Base-by-base conservation (phyloP, 192 early-diverging fungal species). In the Rhizoclosmatium globosum region DNA sequence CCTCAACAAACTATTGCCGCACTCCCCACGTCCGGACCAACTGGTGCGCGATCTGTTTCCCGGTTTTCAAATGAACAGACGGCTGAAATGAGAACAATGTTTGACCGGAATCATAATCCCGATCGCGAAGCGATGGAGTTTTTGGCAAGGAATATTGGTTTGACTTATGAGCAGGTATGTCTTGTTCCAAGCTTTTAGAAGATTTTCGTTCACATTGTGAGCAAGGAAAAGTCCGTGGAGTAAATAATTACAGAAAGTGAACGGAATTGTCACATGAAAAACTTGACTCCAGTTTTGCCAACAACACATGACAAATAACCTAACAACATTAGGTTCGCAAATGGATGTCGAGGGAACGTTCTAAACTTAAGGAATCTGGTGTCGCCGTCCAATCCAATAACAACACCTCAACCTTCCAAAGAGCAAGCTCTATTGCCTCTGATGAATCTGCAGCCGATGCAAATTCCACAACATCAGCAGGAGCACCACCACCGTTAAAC, bases 101-200 rank as follows among this genome's bases (percentile, higher is more conserved):
- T 61, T 46, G 17, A 39, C 6, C 56, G 59, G 58, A 74, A 74
- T 45, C 56, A 17, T 41, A 39, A 3, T 7, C 72, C 72, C 4
- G 72, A 74, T 13, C 21, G 44, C 39, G 72, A 74, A 19, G 74
- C 74, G 2, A 65, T 67, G 45, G 64, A 64, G 53, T 21, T 76
- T 38, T 47, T 76, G 2, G 74, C 59, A 9, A 3, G 9, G 19
- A 31, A 17, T 31, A 76, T 76, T 67, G 74, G 74, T 38, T 66
- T 76, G 45, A 23, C 57, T 4, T 66, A 47, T 67, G 62, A 64
- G 7, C 72, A 74, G 42, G 72, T 74, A 64, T 9, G 21, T 4
- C 17, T 31, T n/a, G 6, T 57, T 57, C 9, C 45, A 23, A 47
- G 17, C 9, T 57, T 43, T 47, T 68, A 57, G 21, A 15, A 21